These are phyloP conservation scores for Phytophthora podocarpi DNA, from an alignment of 352 stramenopile genomes.

Conservation along the genomic window DNA sequence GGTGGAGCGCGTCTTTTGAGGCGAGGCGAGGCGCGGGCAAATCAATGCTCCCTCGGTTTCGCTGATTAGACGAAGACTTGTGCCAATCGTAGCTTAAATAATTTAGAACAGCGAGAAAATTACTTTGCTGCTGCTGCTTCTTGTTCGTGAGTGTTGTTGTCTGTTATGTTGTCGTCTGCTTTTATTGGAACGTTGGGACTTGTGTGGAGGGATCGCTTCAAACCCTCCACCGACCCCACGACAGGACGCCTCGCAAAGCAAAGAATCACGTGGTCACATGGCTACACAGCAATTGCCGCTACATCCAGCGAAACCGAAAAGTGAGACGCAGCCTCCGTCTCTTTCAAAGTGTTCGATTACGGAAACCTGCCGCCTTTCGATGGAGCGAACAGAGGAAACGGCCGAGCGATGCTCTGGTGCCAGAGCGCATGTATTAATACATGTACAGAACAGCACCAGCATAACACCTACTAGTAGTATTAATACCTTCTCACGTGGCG, in stretches of 20 bases:
- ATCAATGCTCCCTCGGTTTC: not conserved
- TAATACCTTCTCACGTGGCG: too few relatives aligned
- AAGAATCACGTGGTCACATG: not conserved
- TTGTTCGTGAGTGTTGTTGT: not conserved
- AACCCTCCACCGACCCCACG: too few relatives aligned
- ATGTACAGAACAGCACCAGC: too few relatives aligned
- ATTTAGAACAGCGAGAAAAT: slow-evolving; percentile 33
- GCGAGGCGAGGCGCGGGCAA: not conserved
- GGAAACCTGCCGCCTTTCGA: too few relatives aligned
- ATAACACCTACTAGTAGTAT: too few relatives aligned
- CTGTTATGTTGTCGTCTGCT: not conserved
- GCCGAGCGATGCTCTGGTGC: not conserved
- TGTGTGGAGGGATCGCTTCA: too few relatives aligned
- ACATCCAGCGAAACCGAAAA: too few relatives aligned
- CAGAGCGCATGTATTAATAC: too few relatives aligned
- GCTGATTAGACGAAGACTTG: not conserved
- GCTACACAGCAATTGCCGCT: too few relatives aligned
- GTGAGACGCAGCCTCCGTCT: too few relatives aligned
- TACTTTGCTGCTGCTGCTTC: slow-evolving; percentile 11
- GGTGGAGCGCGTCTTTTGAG: not conserved
- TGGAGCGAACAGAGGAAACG: not conserved
- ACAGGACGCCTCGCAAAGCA: too few relatives aligned
- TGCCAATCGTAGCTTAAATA: slow-evolving; percentile 21
- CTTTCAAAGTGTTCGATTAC: not conserved
- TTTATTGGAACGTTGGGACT: too few relatives aligned